These are phyloP conservation scores for Tricholoma furcatifolium DNA, from an alignment of 768 basidiomycete genomes.

Conservation along the genomic window DNA sequence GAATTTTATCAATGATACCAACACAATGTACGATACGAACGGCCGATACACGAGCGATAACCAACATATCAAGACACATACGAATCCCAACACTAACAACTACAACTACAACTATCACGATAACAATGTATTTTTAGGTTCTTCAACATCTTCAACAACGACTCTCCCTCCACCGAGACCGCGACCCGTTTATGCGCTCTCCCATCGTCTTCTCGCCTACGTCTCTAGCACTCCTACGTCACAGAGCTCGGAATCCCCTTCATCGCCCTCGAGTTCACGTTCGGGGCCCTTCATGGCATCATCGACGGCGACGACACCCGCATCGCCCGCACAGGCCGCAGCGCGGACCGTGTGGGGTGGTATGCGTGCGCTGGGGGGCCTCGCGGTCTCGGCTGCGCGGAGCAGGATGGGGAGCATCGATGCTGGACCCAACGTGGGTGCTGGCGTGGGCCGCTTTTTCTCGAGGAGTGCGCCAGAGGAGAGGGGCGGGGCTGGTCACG, in stretches of 20 bases:
- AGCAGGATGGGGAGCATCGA: conserved; percentile 27
- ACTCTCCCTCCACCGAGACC: conserved; percentile 19
- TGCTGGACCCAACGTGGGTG: conserved; percentile 5
- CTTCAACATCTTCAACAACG: neutral
- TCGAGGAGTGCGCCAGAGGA: conserved; percentile 63
- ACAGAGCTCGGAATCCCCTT: neutral
- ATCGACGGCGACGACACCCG: conserved; percentile 3
- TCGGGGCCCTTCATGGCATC: neutral
- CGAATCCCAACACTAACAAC: neutral
- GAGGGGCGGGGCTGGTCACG: conserved; percentile 10
- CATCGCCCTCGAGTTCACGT: neutral
- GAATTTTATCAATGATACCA: neutral
- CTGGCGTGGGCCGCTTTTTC: conserved; percentile 42
- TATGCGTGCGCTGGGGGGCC: conserved; percentile 60
- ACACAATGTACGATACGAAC: neutral
- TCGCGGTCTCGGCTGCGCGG: conserved; percentile 54
- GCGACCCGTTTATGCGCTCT: conserved; percentile 58
- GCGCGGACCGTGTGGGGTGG: conserved; percentile 64
- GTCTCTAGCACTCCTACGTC: conserved; percentile 26
- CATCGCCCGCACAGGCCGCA: conserved; percentile 54
- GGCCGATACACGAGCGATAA: neutral
- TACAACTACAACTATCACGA: neutral
- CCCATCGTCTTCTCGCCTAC: conserved; percentile 63
- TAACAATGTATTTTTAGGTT: neutral
- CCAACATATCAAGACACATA: neutral